Percentiles rank a stretch among this genome's conserved stretches.
These are phyloP conservation scores for Corymbia maculata DNA, from an alignment of 345 rosid genomes.

Conservation along the genomic window DNA sequence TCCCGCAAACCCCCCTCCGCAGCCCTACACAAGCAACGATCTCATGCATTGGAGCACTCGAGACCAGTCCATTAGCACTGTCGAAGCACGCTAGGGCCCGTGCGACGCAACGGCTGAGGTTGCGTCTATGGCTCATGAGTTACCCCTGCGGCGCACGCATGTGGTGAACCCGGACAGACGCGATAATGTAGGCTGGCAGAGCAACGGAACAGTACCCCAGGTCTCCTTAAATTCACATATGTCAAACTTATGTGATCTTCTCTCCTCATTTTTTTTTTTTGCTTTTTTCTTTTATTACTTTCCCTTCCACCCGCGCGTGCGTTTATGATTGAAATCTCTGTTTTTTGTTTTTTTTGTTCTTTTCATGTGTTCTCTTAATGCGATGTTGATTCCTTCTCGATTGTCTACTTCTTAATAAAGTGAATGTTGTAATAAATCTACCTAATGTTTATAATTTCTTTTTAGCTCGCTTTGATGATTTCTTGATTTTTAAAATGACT, in stretches of 20 bases:
- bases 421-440: neutral
- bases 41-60: rapidly evolving
- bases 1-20: no score
- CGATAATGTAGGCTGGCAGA: rapidly evolving
- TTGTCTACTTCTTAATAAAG: neutral
- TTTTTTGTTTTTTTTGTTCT: rapidly evolving
- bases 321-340: no score
- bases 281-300: neutral
- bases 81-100: rapidly evolving
- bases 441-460: neutral
- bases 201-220: rapidly evolving
- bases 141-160: no score
- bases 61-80: rapidly evolving
- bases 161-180: no score
- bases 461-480: neutral
- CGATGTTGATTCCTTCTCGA: neutral
- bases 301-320: neutral
- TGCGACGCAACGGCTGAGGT: rapidly evolving
- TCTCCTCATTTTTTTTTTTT: no score
- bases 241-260: no score
- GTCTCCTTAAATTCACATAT: no score
- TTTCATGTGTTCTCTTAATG: neutral
- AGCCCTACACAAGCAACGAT: no score
- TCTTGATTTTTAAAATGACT: rapidly evolving
- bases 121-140: rapidly evolving